Base-by-base conservation (phyloP, 225 moss, liverwort and hornwort species). In the Anthoceros angustus region DNA sequence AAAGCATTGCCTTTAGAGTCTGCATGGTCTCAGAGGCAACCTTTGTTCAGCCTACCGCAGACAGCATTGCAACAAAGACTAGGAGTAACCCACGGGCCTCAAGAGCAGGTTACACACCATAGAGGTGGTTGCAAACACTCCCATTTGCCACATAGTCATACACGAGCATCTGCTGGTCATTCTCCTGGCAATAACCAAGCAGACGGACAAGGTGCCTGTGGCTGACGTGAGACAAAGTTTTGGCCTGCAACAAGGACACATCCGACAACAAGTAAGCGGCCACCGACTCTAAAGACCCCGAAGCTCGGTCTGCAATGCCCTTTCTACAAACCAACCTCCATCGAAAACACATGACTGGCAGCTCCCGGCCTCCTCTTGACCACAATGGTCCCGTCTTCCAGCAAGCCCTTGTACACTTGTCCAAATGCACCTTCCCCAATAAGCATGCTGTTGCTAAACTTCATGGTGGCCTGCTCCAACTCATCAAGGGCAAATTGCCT, bases 331-430 rank as follows among this genome's bases (percentile, higher is more conserved):
- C 77, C 25, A 48, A 83, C 82, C 76, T 76, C 75, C 70, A 65
- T 26, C 55, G 69, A 70, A 63, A 83, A 79, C 12, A 69, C 71
- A 72, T 6, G 60, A 62, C 70, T 77, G 43, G 71, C 65, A 48
- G 46, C 26, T 16, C 72, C 75, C 39, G 74, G 12, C 32, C 79
- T 65, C 62, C 79, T 71, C 66, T 83, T 83, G 39, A 83, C 83
- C 45, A 83, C 83, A 25, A 83, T 79, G 24, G 79, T 83, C n/a
- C 83, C 83, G 70, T 83, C 83, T 62, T 83, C 75, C 7, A 83
- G 79, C 40, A 83, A 68, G 5, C 83, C 83, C 62, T 83, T 83
- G 42, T 79, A 83, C 1, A 83, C 77, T 63, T 68, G 66, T 20
- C 79, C 83, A 67, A 83, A 83, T 23, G 72, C 74, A 67, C 83